Conservation (phyloP, 495 filamentous ascomycete genomes). For the Penicillium egyptiacum region DNA sequence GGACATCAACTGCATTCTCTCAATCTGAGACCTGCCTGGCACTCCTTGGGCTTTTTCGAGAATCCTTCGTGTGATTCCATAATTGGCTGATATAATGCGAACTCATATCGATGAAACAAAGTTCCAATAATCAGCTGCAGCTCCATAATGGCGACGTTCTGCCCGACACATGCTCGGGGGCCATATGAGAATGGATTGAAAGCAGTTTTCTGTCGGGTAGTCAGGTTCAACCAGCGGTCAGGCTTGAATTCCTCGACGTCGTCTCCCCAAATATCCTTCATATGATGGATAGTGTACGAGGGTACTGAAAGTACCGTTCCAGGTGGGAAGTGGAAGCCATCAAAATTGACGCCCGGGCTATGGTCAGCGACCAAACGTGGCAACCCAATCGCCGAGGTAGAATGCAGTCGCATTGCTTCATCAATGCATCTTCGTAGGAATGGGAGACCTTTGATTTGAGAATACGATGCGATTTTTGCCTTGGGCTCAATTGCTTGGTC, state of each 20-base stretch:
- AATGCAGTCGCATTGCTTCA: constrained; percentile 78
- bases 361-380: constrained; percentile 67
- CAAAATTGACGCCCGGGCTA: constrained; percentile 41
- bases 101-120: constrained; percentile 66
- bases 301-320: constrained; percentile 72
- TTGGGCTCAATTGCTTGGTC: constrained; percentile 56
- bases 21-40: constrained; percentile 62
- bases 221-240: constrained; percentile 63
- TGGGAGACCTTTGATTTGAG: constrained; percentile 61
- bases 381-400: constrained; percentile 75
- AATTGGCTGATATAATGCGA: constrained; percentile 55
- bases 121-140: constrained; percentile 71
- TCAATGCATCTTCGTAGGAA: constrained; percentile 73
- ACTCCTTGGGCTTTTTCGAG: constrained; percentile 71
- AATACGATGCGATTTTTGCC: constrained; percentile 58
- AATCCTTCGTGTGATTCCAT: constrained; percentile 78
- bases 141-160: constrained; percentile 84
- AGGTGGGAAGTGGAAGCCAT: constrained; percentile 60
- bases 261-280: constrained; percentile 68
- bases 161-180: constrained; percentile 69
- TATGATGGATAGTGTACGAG: constrained; percentile 76
- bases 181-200: constrained; percentile 80
- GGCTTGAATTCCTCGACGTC: constrained; percentile 73
- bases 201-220: constrained; percentile 59
- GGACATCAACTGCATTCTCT: constrained; percentile 17